Conservation (phyloP, 1,139 yeast species). For the Citeromyces siamensis region DNA sequence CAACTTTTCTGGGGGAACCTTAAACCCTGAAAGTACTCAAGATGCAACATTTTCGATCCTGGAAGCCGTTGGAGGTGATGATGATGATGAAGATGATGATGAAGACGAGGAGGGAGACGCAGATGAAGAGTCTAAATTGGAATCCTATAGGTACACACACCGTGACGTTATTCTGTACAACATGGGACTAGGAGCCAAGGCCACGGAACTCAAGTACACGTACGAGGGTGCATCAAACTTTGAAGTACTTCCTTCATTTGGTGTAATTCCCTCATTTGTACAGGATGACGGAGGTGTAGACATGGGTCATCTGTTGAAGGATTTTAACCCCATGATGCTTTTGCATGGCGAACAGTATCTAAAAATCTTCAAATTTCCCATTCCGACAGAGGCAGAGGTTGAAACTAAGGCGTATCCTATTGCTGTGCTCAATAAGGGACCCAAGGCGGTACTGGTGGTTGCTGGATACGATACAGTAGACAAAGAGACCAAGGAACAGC, state of each 20-base stretch:
- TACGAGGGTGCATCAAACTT: constrained; percentile 73
- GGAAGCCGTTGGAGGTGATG: constrained; percentile 46
- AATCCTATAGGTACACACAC: constrained; percentile 37
- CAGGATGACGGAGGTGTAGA: constrained; percentile 19
- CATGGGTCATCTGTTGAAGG: constrained; percentile 33
- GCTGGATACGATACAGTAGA: constrained; percentile 68
- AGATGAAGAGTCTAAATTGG: constrained; percentile 22
- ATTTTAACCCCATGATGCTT: constrained; percentile 81
- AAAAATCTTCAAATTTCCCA: constrained; percentile 65
- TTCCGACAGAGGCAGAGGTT: constrained; percentile 56
- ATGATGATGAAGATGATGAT: constrained; percentile 35
- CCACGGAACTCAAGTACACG: constrained; percentile 64
- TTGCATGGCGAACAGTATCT: constrained; percentile 95
- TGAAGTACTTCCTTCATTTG: constrained; percentile 87
- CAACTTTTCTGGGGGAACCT: constrained; percentile 44
- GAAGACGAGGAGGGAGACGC: constrained; percentile 23
- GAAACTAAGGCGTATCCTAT: constrained; percentile 56
- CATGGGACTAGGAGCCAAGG: constrained; percentile 78
- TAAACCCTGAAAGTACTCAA: constrained; percentile 53
- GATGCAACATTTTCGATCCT: constrained; percentile 76
- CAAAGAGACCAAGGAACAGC: constrained; percentile 50
- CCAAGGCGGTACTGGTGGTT: constrained; percentile 68
- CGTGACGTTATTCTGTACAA: constrained; percentile 78
- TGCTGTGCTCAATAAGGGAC: constrained; percentile 71
- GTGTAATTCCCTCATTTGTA: constrained; percentile 66